Percentiles rank a stretch among this genome's conserved stretches.
These are phyloP conservation scores for Psidium guajava DNA, from an alignment of 345 rosid species.

Conservation along the genomic window DNA sequence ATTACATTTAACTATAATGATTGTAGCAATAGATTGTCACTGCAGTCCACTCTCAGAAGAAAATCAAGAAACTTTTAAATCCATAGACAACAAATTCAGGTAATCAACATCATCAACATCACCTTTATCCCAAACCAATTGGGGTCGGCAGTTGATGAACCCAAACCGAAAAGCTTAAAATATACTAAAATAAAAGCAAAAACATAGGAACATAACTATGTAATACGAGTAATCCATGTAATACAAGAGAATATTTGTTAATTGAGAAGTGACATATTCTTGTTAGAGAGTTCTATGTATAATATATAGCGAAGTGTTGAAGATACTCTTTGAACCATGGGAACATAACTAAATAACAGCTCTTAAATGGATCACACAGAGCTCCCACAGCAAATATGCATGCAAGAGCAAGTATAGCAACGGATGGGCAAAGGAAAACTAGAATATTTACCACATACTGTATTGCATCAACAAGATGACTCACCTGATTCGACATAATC, in stretches of 20 bases:
- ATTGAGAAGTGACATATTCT: not conserved
- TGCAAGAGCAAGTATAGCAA: not conserved
- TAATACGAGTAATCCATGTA: too few species aligned
- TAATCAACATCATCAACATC: too few species aligned
- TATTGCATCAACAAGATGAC: not conserved
- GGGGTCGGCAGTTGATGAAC: too few species aligned
- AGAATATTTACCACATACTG: not conserved
- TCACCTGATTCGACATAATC: conserved; percentile 26
- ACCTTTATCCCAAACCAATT: too few species aligned
- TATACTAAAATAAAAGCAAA: too few species aligned
- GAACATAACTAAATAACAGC: not conserved
- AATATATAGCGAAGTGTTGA: not conserved
- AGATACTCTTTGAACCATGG: not conserved
- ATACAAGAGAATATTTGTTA: not conserved
- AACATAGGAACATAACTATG: too few species aligned
- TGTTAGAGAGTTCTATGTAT: not conserved
- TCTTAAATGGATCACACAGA: not conserved
- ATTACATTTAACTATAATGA: not conserved
- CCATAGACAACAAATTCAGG: not conserved
- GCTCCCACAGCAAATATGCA: not conserved
- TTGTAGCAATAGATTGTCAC: not conserved
- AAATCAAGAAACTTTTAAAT: not conserved
- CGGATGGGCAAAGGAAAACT: not conserved
- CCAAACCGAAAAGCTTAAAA: too few species aligned
- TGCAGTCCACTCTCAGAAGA: not conserved